phyloP scores from a whole-genome alignment of 2,329 filamentous ascomycete species.

The Diaporthe vaccinii region DNA sequence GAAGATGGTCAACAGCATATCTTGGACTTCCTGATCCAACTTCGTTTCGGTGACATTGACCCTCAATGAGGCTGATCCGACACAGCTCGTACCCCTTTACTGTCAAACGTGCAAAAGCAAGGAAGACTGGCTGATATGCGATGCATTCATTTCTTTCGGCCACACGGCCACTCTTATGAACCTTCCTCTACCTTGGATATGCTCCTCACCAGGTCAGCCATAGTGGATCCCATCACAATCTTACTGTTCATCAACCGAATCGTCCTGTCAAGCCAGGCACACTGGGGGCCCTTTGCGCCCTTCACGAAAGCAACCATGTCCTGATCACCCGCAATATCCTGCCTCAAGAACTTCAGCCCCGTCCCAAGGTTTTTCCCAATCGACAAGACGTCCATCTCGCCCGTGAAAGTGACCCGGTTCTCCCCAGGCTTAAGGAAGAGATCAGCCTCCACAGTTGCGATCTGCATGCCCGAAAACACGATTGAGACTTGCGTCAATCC shows the following conservation, averaged over 20 bases:
- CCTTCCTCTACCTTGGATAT: conserved; percentile 17
- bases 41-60: not conserved
- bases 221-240: conserved; percentile 30
- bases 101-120: not conserved
- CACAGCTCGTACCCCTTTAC: not conserved
- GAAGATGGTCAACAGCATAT: not conserved
- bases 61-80: not conserved
- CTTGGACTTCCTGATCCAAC: not conserved
- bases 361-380: conserved; percentile 28
- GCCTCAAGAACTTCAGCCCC: conserved; percentile 24
- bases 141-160: not conserved
- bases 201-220: conserved; percentile 30
- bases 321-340: conserved; percentile 10
- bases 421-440: conserved; percentile 18
- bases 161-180: not conserved
- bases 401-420: conserved; percentile 11
- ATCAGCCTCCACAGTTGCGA: conserved; percentile 17
- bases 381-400: conserved; percentile 29
- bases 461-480: conserved; percentile 28
- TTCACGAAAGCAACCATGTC: conserved; percentile 22
- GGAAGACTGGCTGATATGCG: not conserved
- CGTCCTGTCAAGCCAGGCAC: conserved; percentile 29
- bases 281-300: conserved; percentile 24
- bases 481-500: not conserved
- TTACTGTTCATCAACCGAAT: conserved; percentile 31